Evolutionary conservation across 2,329 filamentous ascomycete genomes (phyloP), one percentile per base, ranked within the genome.

Genomic region (Plectosphaerella plurivora): DNA sequence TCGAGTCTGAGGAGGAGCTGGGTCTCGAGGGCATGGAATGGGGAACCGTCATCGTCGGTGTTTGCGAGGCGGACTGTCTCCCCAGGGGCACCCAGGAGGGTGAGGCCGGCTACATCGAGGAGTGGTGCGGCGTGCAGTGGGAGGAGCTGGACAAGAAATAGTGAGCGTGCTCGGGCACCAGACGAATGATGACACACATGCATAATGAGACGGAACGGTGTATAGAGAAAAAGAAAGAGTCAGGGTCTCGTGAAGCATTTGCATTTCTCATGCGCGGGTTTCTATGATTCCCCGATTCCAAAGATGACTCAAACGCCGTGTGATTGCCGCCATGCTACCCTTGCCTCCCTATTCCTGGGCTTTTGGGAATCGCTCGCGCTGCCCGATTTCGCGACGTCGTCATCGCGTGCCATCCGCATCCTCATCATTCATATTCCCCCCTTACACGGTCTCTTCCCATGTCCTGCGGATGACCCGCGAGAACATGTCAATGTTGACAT

Each of bases 41-140:
- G 94, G 93, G 93, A 0, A 97, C 91, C 1, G 81, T 99, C 9
- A 83, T 99, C 53, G 75, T 97, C 37, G 91, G 84, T 0, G 91
- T 95, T 8, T 99, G 94, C 68, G 83, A 80, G 58, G 82, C 73
- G 64, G 90, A 97, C 67, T 97, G 94, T 66, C 76, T 79, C 61
- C 82, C 83, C 15, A 68, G 68, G 6, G 79, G 81, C 1, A 77
- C 83, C 7, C 68, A 70, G 12, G 74, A 78, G 36, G 88, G 84
- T 0, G 78, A 84, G 63, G 81, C 85, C 1, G 89, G 86, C 2
- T 97, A 95, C 70, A 63, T 91, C 16, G 94, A 97, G 74, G 94
- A 99, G 71, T 99, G 94, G 93, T 85, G 82, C n/a, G 94, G 93
- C 7, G 94, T 97, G 58, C 94, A 99, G 70, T 99, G 93, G 94